Evolutionary conservation across 2,329 filamentous ascomycete genomes (phyloP).

Genomic region (Onygena corvina): DNA sequence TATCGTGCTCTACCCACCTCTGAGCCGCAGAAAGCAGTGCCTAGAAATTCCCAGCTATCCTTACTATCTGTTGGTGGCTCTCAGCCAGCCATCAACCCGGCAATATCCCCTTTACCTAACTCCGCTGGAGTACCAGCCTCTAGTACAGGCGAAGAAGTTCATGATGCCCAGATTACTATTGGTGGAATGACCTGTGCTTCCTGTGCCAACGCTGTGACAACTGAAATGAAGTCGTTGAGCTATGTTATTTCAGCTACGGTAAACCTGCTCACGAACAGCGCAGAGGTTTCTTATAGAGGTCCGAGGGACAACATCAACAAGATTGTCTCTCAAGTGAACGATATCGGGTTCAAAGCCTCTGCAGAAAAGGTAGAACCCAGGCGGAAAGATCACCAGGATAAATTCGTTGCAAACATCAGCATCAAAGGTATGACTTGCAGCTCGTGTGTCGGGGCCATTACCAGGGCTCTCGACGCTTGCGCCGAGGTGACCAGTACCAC

Average conservation of each 20-base stretch:
- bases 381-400: slow-evolving; percentile 9
- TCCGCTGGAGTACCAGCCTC: neutral
- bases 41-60: neutral
- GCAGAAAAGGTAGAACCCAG: slow-evolving; percentile 27
- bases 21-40: no score
- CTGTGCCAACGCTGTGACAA: slow-evolving; percentile 52
- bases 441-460: slow-evolving; percentile 42
- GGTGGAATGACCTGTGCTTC: slow-evolving; percentile 63
- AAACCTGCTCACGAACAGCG: slow-evolving; percentile 57
- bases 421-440: slow-evolving; percentile 49
- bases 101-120: neutral
- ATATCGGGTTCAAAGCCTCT: slow-evolving; percentile 38
- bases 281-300: slow-evolving; percentile 46
- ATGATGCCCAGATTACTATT: slow-evolving; percentile 37
- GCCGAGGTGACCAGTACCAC: slow-evolving; percentile 38
- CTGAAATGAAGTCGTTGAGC: slow-evolving; percentile 45
- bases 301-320: slow-evolving; percentile 35
- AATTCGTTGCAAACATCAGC: slow-evolving; percentile 36
- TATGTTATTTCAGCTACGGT: slow-evolving; percentile 50
- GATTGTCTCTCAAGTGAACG: slow-evolving; percentile 39
- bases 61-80: neutral
- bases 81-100: neutral
- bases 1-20: no score
- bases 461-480: slow-evolving; percentile 35
- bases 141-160: slow-evolving; percentile 15